These are phyloP conservation scores for Cenchrus americanus DNA, from an alignment of 176 grass and related monocot species.

Conservation along the genomic window DNA sequence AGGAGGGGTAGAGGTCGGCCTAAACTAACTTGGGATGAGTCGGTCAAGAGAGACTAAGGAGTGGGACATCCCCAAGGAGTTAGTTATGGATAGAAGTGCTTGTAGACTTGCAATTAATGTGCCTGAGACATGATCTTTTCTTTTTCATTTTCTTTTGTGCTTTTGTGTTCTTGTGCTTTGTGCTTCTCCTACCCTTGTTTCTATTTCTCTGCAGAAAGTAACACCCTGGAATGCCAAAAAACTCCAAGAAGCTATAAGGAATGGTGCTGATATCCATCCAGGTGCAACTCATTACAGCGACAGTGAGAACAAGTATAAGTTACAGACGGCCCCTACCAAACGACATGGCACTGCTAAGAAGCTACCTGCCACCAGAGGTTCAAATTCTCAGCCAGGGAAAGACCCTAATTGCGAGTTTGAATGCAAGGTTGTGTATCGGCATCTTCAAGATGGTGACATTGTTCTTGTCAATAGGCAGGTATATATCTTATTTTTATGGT, in stretches of 20 bases:
- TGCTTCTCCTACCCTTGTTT: no score
- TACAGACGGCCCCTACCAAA: conserved; percentile 48
- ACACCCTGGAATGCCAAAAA: conserved; percentile 81
- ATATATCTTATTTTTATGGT: conserved; percentile 31
- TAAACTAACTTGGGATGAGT: no score
- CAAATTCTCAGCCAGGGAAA: conserved; percentile 59
- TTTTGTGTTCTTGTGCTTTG: no score
- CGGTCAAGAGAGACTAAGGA: no score
- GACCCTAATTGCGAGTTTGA: conserved; percentile 74
- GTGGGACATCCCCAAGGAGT: no score
- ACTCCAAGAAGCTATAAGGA: conserved; percentile 67
- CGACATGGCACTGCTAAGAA: conserved; percentile 58
- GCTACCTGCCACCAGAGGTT: conserved; percentile 65
- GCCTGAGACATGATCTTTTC: no score
- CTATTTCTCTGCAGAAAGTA: conserved; percentile 67
- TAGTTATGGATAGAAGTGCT: no score
- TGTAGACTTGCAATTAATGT: no score
- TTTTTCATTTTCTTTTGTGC: no score
- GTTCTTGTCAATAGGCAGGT: conserved; percentile 98
- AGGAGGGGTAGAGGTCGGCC: no score
- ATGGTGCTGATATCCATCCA: conserved; percentile 82
- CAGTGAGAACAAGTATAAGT: conserved; percentile 54
- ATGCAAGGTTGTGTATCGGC: conserved; percentile 86
- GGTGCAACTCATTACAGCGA: conserved; percentile 88
- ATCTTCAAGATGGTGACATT: conserved; percentile 86